These are phyloP conservation scores for Polychytrium aggregatum DNA, from an alignment of 192 early-diverging fungal species.

Conservation along the genomic window DNA sequence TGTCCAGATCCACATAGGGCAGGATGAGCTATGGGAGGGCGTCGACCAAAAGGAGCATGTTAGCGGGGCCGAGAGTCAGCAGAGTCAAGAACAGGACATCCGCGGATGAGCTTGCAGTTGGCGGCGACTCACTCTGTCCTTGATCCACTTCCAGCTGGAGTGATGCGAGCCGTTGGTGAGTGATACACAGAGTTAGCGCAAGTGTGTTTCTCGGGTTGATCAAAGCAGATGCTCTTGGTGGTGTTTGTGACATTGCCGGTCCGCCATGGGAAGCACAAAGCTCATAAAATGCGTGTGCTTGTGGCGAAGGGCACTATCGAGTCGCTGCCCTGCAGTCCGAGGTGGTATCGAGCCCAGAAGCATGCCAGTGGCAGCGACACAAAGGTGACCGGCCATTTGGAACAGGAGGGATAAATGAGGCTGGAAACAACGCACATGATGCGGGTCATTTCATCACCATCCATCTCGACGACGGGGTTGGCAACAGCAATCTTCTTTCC, in stretches of 20 bases:
- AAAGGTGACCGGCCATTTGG: background rate
- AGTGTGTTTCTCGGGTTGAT: background rate
- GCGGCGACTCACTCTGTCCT: constrained; percentile 71
- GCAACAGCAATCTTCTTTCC: constrained; percentile 69
- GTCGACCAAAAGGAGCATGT: constrained; percentile 71
- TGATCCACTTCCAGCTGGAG: constrained; percentile 69
- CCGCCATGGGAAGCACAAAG: too few species aligned
- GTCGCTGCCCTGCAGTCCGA: too few species aligned
- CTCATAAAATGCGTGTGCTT: too few species aligned
- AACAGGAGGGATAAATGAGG: background rate
- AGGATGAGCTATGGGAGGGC: constrained; percentile 43
- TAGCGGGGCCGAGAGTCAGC: constrained; percentile 80
- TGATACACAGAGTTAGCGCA: background rate
- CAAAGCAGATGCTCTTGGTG: too few species aligned
- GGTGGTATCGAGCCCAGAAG: too few species aligned
- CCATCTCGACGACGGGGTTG: constrained; percentile 69
- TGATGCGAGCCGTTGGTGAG: background rate
- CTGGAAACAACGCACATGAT: constrained; percentile 45
- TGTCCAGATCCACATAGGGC: constrained; percentile 77
- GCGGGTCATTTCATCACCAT: constrained; percentile 98
- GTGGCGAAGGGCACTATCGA: too few species aligned
- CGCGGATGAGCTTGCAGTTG: too few species aligned
- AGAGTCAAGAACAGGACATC: too few species aligned
- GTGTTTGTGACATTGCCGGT: too few species aligned
- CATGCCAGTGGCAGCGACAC: too few species aligned